Base-by-base conservation (phyloP, 2,329 filamentous ascomycete genomes). In the Talaromyces atroroseus region DNA sequence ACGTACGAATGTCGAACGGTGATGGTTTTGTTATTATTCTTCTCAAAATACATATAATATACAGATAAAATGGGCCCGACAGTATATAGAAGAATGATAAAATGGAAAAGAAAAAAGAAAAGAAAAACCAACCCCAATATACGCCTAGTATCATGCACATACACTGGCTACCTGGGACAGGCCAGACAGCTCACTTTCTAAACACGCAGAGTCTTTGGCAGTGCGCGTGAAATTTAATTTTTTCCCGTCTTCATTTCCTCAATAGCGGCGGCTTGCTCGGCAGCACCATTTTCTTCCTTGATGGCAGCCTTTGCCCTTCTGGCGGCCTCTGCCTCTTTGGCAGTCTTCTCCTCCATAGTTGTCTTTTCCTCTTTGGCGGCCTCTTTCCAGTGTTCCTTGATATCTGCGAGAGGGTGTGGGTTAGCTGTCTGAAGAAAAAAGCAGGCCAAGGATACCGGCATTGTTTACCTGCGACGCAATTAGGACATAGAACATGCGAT, bases 401-500 rank as follows among this genome's bases (percentile, higher is more conserved):
- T 78, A 47, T 77, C 74, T 76, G 16, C 12, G n/a, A 32, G 38
- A 18, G 11, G 24, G 3, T 14, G n/a, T 42, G 14, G 24, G 36
- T 58, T 32, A 58, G 56, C 42, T 23, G 24, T 10, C 5, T 46
- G 23, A 20, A 14, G 2, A 3, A 32, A 23, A 20, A 42, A 32
- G 8, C 5, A 32, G 46, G 16, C 36, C 14, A 21, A 36, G 16
- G 26, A 36, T 21, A 16, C 50, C 6, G 44, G 20, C 34, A 34
- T 47, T 54, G 46, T 85, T 66, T 81, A 95, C 92, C 88, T 72
- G 83, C 79, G 60, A 95, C 86, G 73, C 94, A 99, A 67, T 89
- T 85, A 20, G 90, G 86, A 73, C 94, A 99, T 62, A 99, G 72
- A 36, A 91, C 78, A 77, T 99, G 94, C 67, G 90, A 87, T 69